Percentiles rank a stretch among this genome's conserved stretches.
These are phyloP conservation scores for Punica granatum DNA, from an alignment of 345 rosid genomes.

Conservation along the genomic window DNA sequence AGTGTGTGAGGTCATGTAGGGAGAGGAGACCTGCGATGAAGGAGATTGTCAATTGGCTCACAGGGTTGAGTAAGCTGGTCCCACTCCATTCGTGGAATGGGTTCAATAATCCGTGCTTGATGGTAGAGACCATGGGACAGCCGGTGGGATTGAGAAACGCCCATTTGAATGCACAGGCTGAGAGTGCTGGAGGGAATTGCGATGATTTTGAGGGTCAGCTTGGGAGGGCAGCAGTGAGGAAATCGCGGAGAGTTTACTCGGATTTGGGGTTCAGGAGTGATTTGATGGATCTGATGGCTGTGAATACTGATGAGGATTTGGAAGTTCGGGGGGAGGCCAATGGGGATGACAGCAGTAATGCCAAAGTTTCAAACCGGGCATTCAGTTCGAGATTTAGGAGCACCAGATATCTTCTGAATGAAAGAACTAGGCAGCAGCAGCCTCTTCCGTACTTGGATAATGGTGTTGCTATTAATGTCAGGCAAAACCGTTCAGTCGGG, in stretches of 20 bases:
- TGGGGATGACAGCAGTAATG: slow-evolving; percentile 12
- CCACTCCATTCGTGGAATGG: slow-evolving; percentile 88
- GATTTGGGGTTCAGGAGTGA: slow-evolving; percentile 72
- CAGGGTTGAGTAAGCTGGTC: slow-evolving; percentile 58
- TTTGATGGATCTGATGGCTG: slow-evolving; percentile 66
- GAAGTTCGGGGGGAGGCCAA: slow-evolving; percentile 17
- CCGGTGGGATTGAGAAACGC: slow-evolving; percentile 49
- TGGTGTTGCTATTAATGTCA: neutral
- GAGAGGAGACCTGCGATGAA: slow-evolving; percentile 91
- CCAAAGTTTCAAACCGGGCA: slow-evolving; percentile 17
- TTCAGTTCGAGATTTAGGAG: slow-evolving; percentile 37
- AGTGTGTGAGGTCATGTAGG: slow-evolving; percentile 94
- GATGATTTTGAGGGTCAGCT: slow-evolving; percentile 29
- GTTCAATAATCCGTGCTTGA: slow-evolving; percentile 88
- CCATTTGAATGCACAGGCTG: too few species aligned
- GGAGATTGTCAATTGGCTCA: slow-evolving; percentile 79
- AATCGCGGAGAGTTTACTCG: slow-evolving; percentile 51
- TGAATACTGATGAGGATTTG: slow-evolving; percentile 32
- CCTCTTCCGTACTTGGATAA: too few species aligned
- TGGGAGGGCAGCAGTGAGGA: slow-evolving; percentile 21
- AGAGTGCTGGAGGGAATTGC: slow-evolving; percentile 16
- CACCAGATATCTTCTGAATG: slow-evolving; percentile 17
- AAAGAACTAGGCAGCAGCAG: neutral
- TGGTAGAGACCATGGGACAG: slow-evolving; percentile 83
- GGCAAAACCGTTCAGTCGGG: neutral